phyloP scores from a whole-genome alignment of 202 grass and related monocot genomes.

The Hordeum pubiflorum region DNA sequence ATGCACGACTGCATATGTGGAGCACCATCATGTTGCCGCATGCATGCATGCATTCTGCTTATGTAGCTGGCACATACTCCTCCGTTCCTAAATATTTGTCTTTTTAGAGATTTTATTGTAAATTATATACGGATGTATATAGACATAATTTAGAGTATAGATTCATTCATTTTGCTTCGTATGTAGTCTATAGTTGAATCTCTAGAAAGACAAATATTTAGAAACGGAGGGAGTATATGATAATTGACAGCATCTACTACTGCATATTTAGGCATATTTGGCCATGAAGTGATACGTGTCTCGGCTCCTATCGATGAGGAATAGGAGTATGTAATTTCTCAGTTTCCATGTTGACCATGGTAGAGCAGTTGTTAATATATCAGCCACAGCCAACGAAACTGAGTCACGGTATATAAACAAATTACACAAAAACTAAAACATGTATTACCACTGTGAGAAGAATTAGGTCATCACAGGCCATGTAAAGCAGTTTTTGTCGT shows the following conservation, averaged over 20 bases:
- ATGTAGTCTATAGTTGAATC: too few species aligned
- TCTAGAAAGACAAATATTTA: too few species aligned
- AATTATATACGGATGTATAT: too few species aligned
- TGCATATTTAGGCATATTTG: background rate
- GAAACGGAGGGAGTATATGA: background rate
- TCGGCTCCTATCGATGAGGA: background rate
- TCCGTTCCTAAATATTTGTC: too few species aligned
- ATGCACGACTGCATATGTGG: background rate
- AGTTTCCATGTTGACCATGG: too few species aligned
- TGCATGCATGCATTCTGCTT: constrained; percentile 1
- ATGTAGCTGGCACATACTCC: background rate
- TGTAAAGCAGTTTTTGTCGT: constrained; percentile 20
- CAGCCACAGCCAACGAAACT: background rate
- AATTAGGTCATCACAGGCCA: constrained; percentile 16
- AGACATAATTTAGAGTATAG: too few species aligned
- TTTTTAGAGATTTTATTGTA: too few species aligned
- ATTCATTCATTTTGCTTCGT: too few species aligned
- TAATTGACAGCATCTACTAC: background rate
- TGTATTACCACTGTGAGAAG: background rate
- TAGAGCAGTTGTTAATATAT: too few species aligned
- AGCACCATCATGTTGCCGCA: background rate
- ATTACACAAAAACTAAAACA: background rate
- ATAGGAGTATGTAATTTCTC: background rate
- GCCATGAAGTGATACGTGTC: background rate
- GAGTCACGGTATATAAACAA: background rate